Evolutionary conservation across 176 grass and related monocot species (phyloP), one percentile per base, ranked within the genome.

Genomic region (Metroxylon sagu): DNA sequence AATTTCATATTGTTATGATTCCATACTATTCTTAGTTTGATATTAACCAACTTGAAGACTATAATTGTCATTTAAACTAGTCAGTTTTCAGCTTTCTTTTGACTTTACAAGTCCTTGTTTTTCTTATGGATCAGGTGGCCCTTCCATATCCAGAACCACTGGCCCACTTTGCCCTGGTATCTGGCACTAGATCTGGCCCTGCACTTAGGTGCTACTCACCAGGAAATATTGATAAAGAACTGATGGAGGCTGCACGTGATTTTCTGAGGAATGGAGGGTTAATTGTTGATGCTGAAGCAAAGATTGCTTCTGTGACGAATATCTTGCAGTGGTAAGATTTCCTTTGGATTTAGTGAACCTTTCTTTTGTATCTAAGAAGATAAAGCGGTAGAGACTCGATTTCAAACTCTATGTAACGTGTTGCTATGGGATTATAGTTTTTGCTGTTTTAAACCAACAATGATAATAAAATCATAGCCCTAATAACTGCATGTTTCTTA

Each of bases 141-240:
- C 74, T 96, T 39, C 78, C 83, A 62, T 82, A 96, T 66, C 71
- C 75, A 66, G 91, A 96, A 82, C 86, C 91, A 60, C 71, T 96
- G 61, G 80, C 87, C 84, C 91, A 96, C 80, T 96, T 95, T 84
- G 83, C 91, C 59, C 82, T 96, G 83, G 86, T 96, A 60, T 84
- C 53, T 82, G 86, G 91, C 17, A 87, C 91, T 53, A 82, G 77
- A 82, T 96, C 91, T 69, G 91, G 91, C 57, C 80, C 91, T 49
- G 75, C 83, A 50, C 86, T 96, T 48, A 63, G 77, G 70, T 90
- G 83, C 54, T 96, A 96, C 65, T 96, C 91, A 1, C 91, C 91
- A 51, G 83, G 86, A 77, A 84, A 96, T 80, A 80, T 96, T 26
- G 91, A 96, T 61, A 90, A 87, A 62, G 91, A 96, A 67, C 69